Percentiles rank a stretch among this genome's conserved stretches.
Evolutionary conservation across 768 basidiomycete species (phyloP).

Genomic region (Dioszegia aurantiaca): DNA sequence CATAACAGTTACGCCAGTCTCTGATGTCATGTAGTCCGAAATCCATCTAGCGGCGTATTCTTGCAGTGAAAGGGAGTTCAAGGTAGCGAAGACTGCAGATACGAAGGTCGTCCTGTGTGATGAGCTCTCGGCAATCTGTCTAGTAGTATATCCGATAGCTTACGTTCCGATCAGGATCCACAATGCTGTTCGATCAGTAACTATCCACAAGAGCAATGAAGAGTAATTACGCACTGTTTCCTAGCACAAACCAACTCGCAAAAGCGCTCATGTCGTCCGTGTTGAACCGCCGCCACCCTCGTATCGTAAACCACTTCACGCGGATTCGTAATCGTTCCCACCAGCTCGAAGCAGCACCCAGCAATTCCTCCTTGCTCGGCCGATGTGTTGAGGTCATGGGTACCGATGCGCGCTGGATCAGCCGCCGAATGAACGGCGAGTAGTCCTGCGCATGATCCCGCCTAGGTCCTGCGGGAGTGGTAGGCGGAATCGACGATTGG

Average conservation of each 20-base stretch:
- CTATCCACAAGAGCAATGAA: neutral
- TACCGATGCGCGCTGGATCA: constrained; percentile 33
- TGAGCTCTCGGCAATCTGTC: neutral
- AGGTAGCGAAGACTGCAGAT: constrained; percentile 82
- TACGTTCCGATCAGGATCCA: constrained; percentile 96
- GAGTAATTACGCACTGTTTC: constrained; percentile 62
- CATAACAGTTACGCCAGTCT: constrained; percentile 89
- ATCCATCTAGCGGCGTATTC: constrained; percentile 82
- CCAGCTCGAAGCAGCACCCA: constrained; percentile 80
- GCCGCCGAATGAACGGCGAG: constrained; percentile 46
- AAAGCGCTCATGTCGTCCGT: constrained; percentile 97
- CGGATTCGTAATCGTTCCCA: constrained; percentile 83
- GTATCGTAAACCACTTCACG: constrained; percentile 97
- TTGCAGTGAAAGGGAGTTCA: constrained; percentile 69
- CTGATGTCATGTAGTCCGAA: constrained; percentile 86
- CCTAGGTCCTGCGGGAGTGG: neutral
- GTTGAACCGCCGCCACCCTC: constrained; percentile 90
- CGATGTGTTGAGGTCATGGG: constrained; percentile 42
- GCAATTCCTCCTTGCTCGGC: constrained; percentile 84
- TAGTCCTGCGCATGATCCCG: constrained; percentile 47
- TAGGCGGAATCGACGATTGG: constrained; percentile 9
- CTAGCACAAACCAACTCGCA: constrained; percentile 90
- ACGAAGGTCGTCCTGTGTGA: constrained; percentile 78
- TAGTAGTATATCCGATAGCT: constrained; percentile 47
- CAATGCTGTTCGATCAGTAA: constrained; percentile 55